Evolutionary conservation across 176 grass and related monocot species (phyloP), one percentile per base, ranked within the genome.

Genomic region (Guadua angustifolia): DNA sequence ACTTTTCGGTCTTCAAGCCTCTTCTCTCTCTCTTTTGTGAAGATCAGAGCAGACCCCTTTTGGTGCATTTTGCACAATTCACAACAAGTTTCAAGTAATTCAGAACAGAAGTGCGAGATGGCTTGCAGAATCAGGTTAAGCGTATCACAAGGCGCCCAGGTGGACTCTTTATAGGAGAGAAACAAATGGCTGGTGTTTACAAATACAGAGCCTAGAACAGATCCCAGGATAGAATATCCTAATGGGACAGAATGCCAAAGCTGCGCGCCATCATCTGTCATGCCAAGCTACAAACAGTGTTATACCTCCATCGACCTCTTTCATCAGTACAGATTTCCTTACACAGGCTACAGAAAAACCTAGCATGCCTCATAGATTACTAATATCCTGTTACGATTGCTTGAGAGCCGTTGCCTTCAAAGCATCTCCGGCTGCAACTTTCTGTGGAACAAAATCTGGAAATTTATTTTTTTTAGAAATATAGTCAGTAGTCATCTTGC

Each of bases 391-490:
- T 82, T 72, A 85, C 3, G 66, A 70, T 32, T 78, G 35, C 12
- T 58, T 57, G 4, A 9, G 43, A 78, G 79, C 25, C 56, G 38
- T 29, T 19, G 79, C 77, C 84, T 87, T 89, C 61, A 92, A 74
- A 43, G 90, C 94, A 83, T 91, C 90, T 21, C 87, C 88, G 3
- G 84, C 92, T 62, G 43, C 83, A 36, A 92, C 61, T 67, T 86
- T 92, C 70, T 83, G 88, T 36, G 94, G 94, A 22, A 97, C 88
- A 82, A 97, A 97, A 88, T 97, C 94, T 97, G 83, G 8, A 43
- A 1, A 1, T 42, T 42, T n/a, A n/a, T n/a, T 42, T 42, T 43
- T 43, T 43, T 1, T 0, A 65, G 0, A 33, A 60, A 66, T 45
- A 21, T 24, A 0, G 40, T 79, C 65, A 82, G 56, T 70, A 22